phyloP scores from a whole-genome alignment of 2,329 filamentous ascomycete species.

The Monosporascus sp. region DNA sequence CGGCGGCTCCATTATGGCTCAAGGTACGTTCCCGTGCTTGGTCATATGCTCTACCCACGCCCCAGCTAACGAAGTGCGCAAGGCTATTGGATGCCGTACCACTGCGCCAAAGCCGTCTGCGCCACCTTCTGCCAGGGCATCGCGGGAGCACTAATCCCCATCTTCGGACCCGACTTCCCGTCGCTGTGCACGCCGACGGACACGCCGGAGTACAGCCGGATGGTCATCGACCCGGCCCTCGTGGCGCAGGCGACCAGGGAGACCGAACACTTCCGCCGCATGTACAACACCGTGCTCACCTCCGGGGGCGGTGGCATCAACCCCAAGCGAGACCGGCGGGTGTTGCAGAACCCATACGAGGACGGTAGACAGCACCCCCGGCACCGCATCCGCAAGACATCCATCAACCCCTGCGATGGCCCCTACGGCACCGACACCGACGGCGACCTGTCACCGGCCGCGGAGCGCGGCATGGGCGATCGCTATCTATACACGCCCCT shows the following conservation, averaged over 20 bases:
- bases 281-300: slow-evolving; percentile 24
- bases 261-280: slow-evolving; percentile 37
- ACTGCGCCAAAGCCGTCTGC: slow-evolving; percentile 80
- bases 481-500: slow-evolving; percentile 18
- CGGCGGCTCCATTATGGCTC: slow-evolving; percentile 80
- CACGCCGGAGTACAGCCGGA: slow-evolving; percentile 59
- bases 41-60: background rate
- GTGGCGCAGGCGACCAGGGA: slow-evolving; percentile 48
- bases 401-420: slow-evolving; percentile 27
- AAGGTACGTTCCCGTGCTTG: slow-evolving; percentile 55
- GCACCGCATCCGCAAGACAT: slow-evolving; percentile 26
- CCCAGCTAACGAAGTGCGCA: background rate
- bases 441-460: slow-evolving; percentile 26
- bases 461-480: slow-evolving; percentile 16
- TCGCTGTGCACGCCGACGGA: slow-evolving; percentile 60
- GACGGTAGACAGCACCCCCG: slow-evolving; percentile 14
- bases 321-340: slow-evolving; percentile 11
- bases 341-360: slow-evolving; percentile 21
- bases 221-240: slow-evolving; percentile 58
- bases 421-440: slow-evolving; percentile 39
- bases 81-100: slow-evolving; percentile 97
- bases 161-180: slow-evolving; percentile 83
- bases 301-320: slow-evolving; percentile 7
- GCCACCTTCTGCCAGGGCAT: slow-evolving; percentile 86
- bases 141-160: slow-evolving; percentile 76